Evolutionary conservation across 768 basidiomycete genomes (phyloP).

Genomic region (Tricholomella constricta): DNA sequence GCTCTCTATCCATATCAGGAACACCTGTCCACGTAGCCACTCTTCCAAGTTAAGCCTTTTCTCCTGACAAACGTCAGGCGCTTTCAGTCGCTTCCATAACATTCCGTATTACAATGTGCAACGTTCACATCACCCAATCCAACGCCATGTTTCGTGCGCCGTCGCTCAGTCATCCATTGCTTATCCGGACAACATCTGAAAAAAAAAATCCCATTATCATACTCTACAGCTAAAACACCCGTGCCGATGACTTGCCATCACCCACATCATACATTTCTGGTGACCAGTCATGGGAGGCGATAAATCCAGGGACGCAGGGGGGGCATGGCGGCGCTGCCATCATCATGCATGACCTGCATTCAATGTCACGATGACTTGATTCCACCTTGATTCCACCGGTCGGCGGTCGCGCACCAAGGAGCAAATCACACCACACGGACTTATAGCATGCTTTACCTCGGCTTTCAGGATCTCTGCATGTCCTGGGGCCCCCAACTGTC

Average conservation of each 20-base stretch:
- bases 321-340: neutral
- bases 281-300: constrained; percentile 2
- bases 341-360: constrained; percentile 6
- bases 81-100: constrained; percentile 3
- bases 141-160: neutral
- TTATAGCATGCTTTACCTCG: constrained; percentile 8
- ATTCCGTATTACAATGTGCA: neutral
- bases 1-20: constrained; percentile 18
- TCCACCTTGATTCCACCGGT: neutral
- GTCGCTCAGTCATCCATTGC: constrained; percentile 13
- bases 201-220: neutral
- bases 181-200: neutral
- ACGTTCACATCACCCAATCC: constrained; percentile 3
- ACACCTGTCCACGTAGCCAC: neutral
- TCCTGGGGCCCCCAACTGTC: neutral
- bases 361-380: constrained; percentile 4
- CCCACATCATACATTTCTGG: constrained; percentile 4
- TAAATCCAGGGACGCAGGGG: constrained; percentile 13
- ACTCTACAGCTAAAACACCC: neutral
- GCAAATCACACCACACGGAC: constrained; percentile 8
- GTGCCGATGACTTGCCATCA: constrained; percentile 1
- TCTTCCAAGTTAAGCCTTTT: constrained; percentile 6
- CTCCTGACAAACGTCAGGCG: constrained; percentile 11
- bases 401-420: neutral
- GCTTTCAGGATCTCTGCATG: constrained; percentile 10